Conservation (phyloP, 1,284 basidiomycete genomes). For the Microbotryum lychnidis-dioicae region DNA sequence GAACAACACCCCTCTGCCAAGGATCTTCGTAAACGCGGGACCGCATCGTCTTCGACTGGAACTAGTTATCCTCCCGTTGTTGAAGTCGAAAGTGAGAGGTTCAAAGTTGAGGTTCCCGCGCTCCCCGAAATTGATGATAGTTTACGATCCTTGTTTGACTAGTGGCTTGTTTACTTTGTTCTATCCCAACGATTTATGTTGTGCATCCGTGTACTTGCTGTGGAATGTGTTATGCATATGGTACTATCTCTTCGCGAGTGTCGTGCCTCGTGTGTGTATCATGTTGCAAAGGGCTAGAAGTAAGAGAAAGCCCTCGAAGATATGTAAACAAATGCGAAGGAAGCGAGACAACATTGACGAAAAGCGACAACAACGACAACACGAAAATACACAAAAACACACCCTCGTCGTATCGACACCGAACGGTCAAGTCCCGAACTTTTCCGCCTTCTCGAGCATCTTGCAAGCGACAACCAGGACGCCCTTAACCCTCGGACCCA, state of each 20-base stretch:
- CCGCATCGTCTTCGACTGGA: neutral
- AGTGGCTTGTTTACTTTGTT: neutral
- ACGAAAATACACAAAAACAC: neutral
- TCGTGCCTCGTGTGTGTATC: constrained; percentile 40
- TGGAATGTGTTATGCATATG: too few relatives aligned
- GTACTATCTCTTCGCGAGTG: constrained; percentile 29
- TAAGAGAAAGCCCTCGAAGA: neutral
- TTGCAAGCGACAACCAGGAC: constrained; percentile 32
- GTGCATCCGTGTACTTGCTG: neutral
- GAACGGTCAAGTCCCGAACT: constrained; percentile 5
- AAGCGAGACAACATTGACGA: neutral
- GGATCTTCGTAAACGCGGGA: neutral
- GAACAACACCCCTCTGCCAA: neutral
- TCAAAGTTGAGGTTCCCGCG: neutral
- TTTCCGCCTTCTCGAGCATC: constrained; percentile 33
- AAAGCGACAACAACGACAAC: neutral
- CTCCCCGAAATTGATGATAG: neutral
- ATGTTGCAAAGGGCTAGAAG: neutral
- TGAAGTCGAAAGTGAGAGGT: neutral
- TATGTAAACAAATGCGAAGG: neutral
- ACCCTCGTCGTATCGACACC: neutral
- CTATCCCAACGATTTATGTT: neutral
- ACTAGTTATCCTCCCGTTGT: neutral
- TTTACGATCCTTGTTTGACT: neutral
- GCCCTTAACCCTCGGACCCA: constrained; percentile 30